phyloP scores from a whole-genome alignment of 306 rosid genomes.

The Abrus precatorius region DNA sequence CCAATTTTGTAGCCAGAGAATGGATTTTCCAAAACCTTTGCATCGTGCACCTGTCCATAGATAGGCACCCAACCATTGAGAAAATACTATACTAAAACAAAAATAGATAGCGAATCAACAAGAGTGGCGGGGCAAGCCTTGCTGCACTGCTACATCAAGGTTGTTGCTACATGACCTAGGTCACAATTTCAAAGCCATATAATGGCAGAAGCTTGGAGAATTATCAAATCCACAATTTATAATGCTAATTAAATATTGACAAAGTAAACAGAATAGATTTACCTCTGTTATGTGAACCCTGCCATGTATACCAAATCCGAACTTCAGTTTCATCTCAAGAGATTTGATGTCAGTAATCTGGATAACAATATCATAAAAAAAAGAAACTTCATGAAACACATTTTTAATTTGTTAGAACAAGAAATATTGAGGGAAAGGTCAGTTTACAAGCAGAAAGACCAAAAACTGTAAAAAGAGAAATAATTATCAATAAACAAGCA shows the following conservation, averaged over 20 bases:
- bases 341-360: conserved; percentile 86
- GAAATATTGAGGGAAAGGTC: conserved; percentile 1
- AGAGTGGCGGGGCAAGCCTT: neutral
- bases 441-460: conserved; percentile 20
- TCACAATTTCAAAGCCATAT: neutral
- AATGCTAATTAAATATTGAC: conserved; percentile 24
- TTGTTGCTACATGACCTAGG: conserved; percentile 12
- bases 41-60: conserved; percentile 69
- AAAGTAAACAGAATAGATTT: conserved; percentile 18
- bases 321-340: conserved; percentile 84
- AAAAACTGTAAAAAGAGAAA: neutral
- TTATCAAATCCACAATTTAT: conserved; percentile 21
- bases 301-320: conserved; percentile 80
- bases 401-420: neutral
- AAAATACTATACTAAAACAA: neutral
- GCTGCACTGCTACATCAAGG: neutral
- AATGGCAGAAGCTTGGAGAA: neutral
- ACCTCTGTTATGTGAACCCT: conserved; percentile 94
- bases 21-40: conserved; percentile 67
- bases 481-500: neutral
- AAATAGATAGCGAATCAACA: neutral
- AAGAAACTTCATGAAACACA: conserved; percentile 39
- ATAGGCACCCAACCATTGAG: conserved; percentile 35
- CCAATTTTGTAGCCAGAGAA: conserved; percentile 77
- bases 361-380: conserved; percentile 34